Evolutionary conservation across 768 basidiomycete species (phyloP), one percentile per base, ranked within the genome.

Genomic region (Xerocomellus chrysenteron): DNA sequence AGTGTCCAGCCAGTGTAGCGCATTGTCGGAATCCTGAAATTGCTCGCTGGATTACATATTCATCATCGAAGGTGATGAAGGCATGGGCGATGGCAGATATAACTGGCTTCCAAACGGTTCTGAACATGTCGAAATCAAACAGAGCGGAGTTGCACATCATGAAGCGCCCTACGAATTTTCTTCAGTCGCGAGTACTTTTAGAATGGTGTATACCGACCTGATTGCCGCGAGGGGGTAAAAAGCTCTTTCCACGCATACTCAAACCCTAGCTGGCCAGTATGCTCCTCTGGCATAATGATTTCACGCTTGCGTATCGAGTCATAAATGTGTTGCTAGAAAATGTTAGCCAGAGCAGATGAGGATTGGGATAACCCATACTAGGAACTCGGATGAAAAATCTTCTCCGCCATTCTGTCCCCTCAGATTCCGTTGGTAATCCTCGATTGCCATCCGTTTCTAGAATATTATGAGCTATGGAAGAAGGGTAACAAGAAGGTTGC

Each of bases 161-260:
- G 71, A 72, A 63, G 33, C 53, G 59, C 11, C 72, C 70, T 72
- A 86, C 79, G 35, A 82, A 45, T 86, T 84, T 88, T 63, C n/a
- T 45, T 59, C 46, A 62, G 40, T 28, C 28, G 21, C 28, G 35
- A 43, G 56, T 40, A 44, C 40, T 41, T 37, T 28, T 42, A 63
- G 19, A 28, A 56, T 49, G 51, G 46, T 33, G 56, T 13, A 10
- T 39, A 66, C 80, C 42, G 56, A 90, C 94, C 92, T 57, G 92
- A 84, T 68, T 85, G 86, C 54, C 86, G 81, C 44, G 94, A 85
- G 33, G 97, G 83, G 33, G 86, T 74, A 37, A 98, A 80, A 11
- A 99, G 78, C 63, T 98, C 94, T 69, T 97, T 98, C 97, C 97
- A 99, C 17, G 97, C 96, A 69, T 96, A 97, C 64, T 98, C 97